These are phyloP conservation scores for Ceratocystiopsis minuta DNA, from an alignment of 2,329 filamentous ascomycete genomes.

Conservation along the genomic window DNA sequence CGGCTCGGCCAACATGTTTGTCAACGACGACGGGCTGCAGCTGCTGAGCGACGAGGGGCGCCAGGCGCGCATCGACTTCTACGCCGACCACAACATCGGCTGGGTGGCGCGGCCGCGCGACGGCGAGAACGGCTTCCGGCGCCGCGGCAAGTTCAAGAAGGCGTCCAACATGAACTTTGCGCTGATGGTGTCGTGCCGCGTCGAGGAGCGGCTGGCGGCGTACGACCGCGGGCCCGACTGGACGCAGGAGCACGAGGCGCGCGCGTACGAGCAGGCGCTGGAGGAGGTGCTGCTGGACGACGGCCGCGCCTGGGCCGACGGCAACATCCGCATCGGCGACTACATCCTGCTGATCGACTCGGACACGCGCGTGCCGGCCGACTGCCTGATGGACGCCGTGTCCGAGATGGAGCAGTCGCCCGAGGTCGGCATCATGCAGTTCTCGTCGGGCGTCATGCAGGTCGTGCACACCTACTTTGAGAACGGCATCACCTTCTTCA, in stretches of 20 bases:
- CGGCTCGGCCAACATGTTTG: conserved; percentile 60
- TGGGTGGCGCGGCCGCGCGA: conserved; percentile 50
- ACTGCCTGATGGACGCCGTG: conserved; percentile 62
- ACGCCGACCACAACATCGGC: conserved; percentile 49
- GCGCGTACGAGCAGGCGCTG: conserved; percentile 47
- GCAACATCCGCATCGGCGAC: conserved; percentile 72
- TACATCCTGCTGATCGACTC: conserved; percentile 67
- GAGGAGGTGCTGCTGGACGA: conserved; percentile 48
- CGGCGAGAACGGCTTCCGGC: conserved; percentile 42
- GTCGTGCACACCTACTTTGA: conserved; percentile 58
- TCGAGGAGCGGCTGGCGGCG: conserved; percentile 47
- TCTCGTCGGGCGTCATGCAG: conserved; percentile 63
- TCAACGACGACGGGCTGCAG: conserved; percentile 61
- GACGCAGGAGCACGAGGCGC: conserved; percentile 50
- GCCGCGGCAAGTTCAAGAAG: conserved; percentile 51
- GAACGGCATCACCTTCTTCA: conserved; percentile 54
- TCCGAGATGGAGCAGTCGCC: conserved; percentile 69
- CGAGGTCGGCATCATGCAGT: conserved; percentile 64
- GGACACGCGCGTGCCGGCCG: conserved; percentile 58
- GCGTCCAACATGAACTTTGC: conserved; percentile 59
- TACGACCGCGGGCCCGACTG: conserved; percentile 41
- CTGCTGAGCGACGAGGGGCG: conserved; percentile 44
- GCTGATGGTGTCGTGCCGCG: conserved; percentile 47
- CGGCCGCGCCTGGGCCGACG: conserved; percentile 61
- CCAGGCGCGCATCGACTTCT: conserved; percentile 46